phyloP scores from a whole-genome alignment of 805 yeast genomes.

The Wickerhamomyces chaumierensis region DNA sequence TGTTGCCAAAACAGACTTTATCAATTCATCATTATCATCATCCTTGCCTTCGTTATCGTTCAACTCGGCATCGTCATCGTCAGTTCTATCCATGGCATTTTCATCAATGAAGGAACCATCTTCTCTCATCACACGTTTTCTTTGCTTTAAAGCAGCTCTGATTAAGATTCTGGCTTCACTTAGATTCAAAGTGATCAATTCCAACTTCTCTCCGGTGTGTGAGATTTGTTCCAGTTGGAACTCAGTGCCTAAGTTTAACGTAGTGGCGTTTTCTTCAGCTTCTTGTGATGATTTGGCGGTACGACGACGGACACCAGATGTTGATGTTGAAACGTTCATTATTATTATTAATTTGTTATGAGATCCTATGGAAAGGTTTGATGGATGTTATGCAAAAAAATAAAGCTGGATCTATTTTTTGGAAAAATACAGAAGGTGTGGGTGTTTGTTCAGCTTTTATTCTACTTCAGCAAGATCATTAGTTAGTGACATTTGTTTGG shows the following conservation, averaged over 20 bases:
- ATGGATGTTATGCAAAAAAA: too few species aligned
- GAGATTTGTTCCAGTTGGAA: slow-evolving; percentile 72
- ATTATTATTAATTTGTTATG: too few species aligned
- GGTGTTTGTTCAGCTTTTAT: too few species aligned
- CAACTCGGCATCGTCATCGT: slow-evolving; percentile 24
- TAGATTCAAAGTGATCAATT: slow-evolving; percentile 73
- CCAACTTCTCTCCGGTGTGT: slow-evolving; percentile 69
- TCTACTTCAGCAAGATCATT: too few species aligned
- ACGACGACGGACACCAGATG: slow-evolving; percentile 77
- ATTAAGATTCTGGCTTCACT: slow-evolving; percentile 86
- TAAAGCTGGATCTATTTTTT: too few species aligned
- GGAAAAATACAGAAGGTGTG: too few species aligned
- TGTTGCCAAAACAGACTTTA: slow-evolving; percentile 44
- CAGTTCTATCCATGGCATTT: slow-evolving; percentile 15
- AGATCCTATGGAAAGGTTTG: too few species aligned
- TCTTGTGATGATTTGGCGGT: slow-evolving; percentile 47
- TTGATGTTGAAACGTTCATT: slow-evolving; percentile 86
- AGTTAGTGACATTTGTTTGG: neutral
- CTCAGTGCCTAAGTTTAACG: slow-evolving; percentile 84
- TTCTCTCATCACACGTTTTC: slow-evolving; percentile 43
- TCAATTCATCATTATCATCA: slow-evolving; percentile 22
- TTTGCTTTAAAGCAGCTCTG: slow-evolving; percentile 77
- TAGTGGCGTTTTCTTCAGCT: slow-evolving; percentile 89
- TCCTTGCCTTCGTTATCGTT: slow-evolving; percentile 20
- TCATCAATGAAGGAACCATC: slow-evolving; percentile 25